These are phyloP conservation scores for Hemileia vastatrix DNA, from an alignment of 1,284 basidiomycete genomes.

Conservation along the genomic window DNA sequence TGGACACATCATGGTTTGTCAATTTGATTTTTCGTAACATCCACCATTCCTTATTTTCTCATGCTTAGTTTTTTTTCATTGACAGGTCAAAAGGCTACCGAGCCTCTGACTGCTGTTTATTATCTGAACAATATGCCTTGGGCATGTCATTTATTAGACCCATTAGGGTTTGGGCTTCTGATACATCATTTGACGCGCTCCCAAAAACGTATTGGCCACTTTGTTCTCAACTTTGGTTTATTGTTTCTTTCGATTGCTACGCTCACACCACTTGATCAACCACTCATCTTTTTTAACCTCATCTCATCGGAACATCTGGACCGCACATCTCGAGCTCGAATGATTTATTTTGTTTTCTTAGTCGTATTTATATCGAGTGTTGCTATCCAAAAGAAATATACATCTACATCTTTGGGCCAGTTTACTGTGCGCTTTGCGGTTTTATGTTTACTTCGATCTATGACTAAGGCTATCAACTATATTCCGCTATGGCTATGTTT, in stretches of 20 bases:
- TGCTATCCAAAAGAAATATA: background rate
- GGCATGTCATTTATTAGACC: slow-evolving; percentile 10
- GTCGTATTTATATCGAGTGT: background rate
- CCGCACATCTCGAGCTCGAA: background rate
- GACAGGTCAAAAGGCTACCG: slow-evolving; percentile 14
- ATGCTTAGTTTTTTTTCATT: background rate
- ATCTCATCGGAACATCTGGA: background rate
- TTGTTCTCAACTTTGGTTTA: too few species aligned
- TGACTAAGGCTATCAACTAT: slow-evolving; percentile 11
- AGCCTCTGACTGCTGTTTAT: background rate
- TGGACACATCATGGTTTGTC: slow-evolving; percentile 29
- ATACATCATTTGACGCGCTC: background rate
- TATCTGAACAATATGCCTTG: slow-evolving; percentile 1
- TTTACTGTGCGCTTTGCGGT: background rate
- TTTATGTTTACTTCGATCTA: slow-evolving; percentile 5
- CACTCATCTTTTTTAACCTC: background rate
- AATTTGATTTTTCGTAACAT: background rate
- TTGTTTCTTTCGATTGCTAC: too few species aligned
- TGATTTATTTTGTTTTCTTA: slow-evolving; percentile 5
- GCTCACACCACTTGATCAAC: slow-evolving; percentile 8
- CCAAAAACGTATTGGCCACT: too few species aligned
- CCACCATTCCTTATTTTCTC: background rate
- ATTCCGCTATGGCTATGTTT: slow-evolving; percentile 7
- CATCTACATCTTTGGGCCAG: too few species aligned
- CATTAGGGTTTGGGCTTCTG: slow-evolving; percentile 1